These are phyloP conservation scores for Dactylellina sp. DNA, from an alignment of 2,329 filamentous ascomycete species.

Conservation along the genomic window DNA sequence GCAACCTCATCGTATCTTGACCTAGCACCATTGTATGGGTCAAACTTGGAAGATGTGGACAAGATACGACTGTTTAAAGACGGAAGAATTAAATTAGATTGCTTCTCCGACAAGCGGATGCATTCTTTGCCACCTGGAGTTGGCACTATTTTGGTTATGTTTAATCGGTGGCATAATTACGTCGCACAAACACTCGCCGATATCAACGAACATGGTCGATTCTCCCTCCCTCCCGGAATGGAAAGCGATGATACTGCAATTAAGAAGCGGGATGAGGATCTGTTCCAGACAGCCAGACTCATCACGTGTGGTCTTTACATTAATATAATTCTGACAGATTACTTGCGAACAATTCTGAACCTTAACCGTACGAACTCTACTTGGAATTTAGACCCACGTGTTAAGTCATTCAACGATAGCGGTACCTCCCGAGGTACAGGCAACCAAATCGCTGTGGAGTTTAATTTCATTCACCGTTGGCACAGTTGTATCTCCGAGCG, in stretches of 20 bases:
- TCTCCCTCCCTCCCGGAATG: slow-evolving; percentile 72
- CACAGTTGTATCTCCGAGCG: slow-evolving; percentile 80
- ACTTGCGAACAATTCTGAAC: slow-evolving; percentile 81
- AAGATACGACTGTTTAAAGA: slow-evolving; percentile 73
- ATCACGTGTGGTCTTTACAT: slow-evolving; percentile 80
- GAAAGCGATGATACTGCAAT: slow-evolving; percentile 69
- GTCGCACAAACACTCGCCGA: slow-evolving; percentile 80
- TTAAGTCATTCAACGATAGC: slow-evolving; percentile 56
- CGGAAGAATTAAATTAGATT: slow-evolving; percentile 78
- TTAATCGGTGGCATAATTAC: slow-evolving; percentile 88
- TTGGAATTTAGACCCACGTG: slow-evolving; percentile 74
- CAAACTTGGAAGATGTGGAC: slow-evolving; percentile 68
- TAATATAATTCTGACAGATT: slow-evolving; percentile 81
- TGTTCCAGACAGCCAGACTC: slow-evolving; percentile 83
- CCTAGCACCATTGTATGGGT: slow-evolving; percentile 77
- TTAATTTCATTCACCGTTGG: slow-evolving; percentile 90
- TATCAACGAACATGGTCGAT: slow-evolving; percentile 88
- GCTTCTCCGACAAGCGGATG: slow-evolving; percentile 77
- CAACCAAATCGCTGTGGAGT: slow-evolving; percentile 87
- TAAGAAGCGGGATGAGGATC: slow-evolving; percentile 79
- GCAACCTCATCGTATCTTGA: slow-evolving; percentile 80
- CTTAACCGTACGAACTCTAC: slow-evolving; percentile 78
- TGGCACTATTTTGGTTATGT: slow-evolving; percentile 79
- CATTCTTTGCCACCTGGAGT: slow-evolving; percentile 79
- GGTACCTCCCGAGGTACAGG: slow-evolving; percentile 71